These are phyloP conservation scores for Starmerella vaccinii DNA, from an alignment of 805 yeast species.

Conservation along the genomic window DNA sequence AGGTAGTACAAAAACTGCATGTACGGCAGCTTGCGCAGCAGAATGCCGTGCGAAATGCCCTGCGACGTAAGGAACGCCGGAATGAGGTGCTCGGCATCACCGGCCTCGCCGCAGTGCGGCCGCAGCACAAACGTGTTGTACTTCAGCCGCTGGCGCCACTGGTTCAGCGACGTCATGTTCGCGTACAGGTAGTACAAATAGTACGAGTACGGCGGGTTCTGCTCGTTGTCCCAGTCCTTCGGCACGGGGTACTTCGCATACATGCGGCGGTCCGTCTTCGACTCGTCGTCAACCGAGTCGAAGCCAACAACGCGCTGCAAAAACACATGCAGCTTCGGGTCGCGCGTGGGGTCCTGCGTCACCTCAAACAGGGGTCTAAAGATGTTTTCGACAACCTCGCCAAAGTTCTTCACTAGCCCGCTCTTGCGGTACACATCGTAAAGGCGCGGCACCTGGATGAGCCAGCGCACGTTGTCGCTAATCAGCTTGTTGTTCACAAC, in stretches of 20 bases:
- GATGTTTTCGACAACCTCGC: slow-evolving; percentile 64
- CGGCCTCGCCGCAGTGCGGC: slow-evolving; percentile 99
- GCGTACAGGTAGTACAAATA: slow-evolving; percentile 83
- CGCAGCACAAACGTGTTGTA: slow-evolving; percentile 86
- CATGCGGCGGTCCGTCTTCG: slow-evolving; percentile 75
- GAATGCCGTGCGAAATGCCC: slow-evolving; percentile 90
- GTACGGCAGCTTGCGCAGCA: slow-evolving; percentile 86
- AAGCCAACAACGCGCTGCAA: slow-evolving; percentile 92
- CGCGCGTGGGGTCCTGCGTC: slow-evolving; percentile 66
- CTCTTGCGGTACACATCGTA: slow-evolving; percentile 79
- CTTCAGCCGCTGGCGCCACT: slow-evolving; percentile 64
- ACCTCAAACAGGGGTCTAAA: slow-evolving; percentile 89
- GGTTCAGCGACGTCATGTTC: slow-evolving; percentile 74
- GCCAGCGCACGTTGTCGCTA: slow-evolving; percentile 93
- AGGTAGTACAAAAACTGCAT: slow-evolving; percentile 86
- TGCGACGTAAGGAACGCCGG: slow-evolving; percentile 82
- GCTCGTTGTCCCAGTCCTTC: slow-evolving; percentile 59
- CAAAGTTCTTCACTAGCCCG: slow-evolving; percentile 59
- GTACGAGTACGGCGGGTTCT: slow-evolving; percentile 96
- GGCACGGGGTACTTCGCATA: slow-evolving; percentile 83
- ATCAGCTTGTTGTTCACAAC: slow-evolving; percentile 82
- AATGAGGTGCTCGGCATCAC: slow-evolving; percentile 94
- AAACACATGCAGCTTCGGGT: slow-evolving; percentile 85
- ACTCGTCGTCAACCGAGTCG: slow-evolving; percentile 97
- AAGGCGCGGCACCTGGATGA: slow-evolving; percentile 87